A percentile compares a stretch with the other conserved stretches of the same genome.
phyloP scores from a whole-genome alignment of 129 eudicot species.

The Artemisia argyi region DNA sequence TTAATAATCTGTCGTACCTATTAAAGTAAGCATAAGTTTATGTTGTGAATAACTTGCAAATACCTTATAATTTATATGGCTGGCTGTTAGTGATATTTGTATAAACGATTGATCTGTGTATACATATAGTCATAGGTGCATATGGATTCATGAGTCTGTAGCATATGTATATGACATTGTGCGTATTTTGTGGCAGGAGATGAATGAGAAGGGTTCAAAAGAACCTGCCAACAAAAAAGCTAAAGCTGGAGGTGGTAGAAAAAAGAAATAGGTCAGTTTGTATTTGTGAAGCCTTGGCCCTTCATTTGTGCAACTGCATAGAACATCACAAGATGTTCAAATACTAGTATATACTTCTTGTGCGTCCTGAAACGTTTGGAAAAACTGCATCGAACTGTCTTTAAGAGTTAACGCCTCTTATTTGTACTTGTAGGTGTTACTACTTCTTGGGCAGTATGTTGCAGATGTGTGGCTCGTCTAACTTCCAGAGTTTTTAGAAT shows the following conservation, averaged over 20 bases:
- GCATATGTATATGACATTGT: conserved; percentile 7
- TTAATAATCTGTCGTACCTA: too few relatives aligned
- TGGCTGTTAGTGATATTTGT: too few relatives aligned
- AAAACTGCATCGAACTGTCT: neutral
- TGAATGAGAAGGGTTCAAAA: conserved; percentile 53
- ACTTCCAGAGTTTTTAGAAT: neutral
- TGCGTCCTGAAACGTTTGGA: neutral
- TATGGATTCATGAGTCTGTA: neutral
- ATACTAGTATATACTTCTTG: neutral
- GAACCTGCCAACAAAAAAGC: conserved; percentile 62
- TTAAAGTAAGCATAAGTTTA: too few relatives aligned
- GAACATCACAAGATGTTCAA: neutral
- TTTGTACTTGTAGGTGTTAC: neutral
- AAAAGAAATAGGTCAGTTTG: conserved; percentile 52
- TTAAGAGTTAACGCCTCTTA: neutral
- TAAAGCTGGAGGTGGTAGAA: conserved; percentile 56
- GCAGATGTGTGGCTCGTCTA: neutral
- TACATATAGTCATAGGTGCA: neutral
- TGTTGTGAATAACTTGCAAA: too few relatives aligned
- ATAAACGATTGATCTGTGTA: neutral
- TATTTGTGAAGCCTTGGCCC: neutral
- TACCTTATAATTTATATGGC: too few relatives aligned
- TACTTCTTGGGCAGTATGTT: neutral
- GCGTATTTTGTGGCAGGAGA: conserved; percentile 33
- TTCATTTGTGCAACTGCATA: neutral